These are phyloP conservation scores for Pulicaria dysenterica DNA, from an alignment of 129 eudicot genomes.

Conservation along the genomic window DNA sequence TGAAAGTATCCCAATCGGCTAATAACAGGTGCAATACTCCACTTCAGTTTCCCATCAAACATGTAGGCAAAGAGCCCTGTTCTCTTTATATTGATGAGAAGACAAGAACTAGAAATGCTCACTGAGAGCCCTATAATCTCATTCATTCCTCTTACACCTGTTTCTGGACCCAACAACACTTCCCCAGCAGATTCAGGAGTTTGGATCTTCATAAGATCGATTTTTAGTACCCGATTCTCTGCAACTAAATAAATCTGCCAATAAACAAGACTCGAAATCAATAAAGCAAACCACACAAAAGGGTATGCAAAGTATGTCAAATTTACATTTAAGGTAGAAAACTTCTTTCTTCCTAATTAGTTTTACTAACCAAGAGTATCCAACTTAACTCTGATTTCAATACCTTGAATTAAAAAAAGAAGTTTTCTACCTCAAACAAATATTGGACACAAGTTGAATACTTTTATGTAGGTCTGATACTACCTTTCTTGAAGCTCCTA, in stretches of 20 bases:
- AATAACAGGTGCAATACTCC: conserved; percentile 76
- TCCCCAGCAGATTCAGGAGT: conserved; percentile 54
- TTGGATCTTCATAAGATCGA: conserved; percentile 40
- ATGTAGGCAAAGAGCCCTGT: conserved; percentile 74
- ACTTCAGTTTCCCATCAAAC: conserved; percentile 56
- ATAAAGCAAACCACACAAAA: neutral
- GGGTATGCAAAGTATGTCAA: too few species aligned
- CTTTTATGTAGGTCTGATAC: neutral
- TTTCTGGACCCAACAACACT: conserved; percentile 65
- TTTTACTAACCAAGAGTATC: too few species aligned
- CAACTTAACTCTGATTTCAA: too few species aligned
- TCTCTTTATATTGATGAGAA: conserved; percentile 57
- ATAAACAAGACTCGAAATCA: conserved; percentile 14
- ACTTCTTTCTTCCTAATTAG: too few species aligned
- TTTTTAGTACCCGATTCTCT: conserved; percentile 64
- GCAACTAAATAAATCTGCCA: conserved; percentile 83
- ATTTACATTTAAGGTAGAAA: too few species aligned
- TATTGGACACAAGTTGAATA: too few species aligned
- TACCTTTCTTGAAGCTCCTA: conserved; percentile 73
- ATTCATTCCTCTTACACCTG: conserved; percentile 40
- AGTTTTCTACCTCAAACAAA: too few species aligned
- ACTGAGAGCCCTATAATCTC: conserved; percentile 74
- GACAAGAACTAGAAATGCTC: conserved; percentile 66
- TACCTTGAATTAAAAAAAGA: too few species aligned
- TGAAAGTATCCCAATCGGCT: conserved; percentile 64